Base-by-base conservation (phyloP, 2,329 filamentous ascomycete genomes). In the Fusarium keratoplasticum region DNA sequence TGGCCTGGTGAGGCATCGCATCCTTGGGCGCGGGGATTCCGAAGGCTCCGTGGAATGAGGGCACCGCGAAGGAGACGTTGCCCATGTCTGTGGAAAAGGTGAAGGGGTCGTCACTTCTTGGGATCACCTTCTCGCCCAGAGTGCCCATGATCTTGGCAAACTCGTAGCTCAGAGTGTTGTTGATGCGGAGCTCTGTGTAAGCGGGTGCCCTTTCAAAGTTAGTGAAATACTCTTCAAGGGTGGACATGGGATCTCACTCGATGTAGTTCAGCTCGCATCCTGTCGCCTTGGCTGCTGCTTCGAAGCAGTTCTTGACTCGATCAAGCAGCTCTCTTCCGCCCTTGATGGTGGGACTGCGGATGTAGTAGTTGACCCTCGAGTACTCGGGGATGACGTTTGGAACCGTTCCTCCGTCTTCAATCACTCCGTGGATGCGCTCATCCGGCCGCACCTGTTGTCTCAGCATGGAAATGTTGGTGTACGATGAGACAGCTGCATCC, bases 371-470 rank as follows among this genome's bases (percentile, higher is more conserved):
- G 79, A 84, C 81, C 35, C 81, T 73, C 6, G 82, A 81, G 64
- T 83, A 82, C 20, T 83, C 80, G 11, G 78, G 80, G 22, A 86
- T 84, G 27, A 86, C 79, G 29, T 86, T 86, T 1, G 83, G 80
- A 6, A 79, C 79, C 1, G 76, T 80, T 25, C 47, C 47, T 14
- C 47, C 47, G 20, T 54, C 47, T 4, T 54, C 47, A 31, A 54
- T 54, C 47, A 54, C 47, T 3, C 47, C 47, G 6, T 54, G 47
- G 1, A 54, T 54, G 11, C 47, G 47, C 47, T 54, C 47, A 31
- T 54, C 47, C 0, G 47, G 47, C 5, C 47, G 27, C 11, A 54
- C 27, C 18, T 54, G 47, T 5, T 54, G 47, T 20, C 47, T 4
- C 18, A 54, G 8, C 47, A 54, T 54, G 18, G 47, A 54, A 1